Evolutionary conservation across 2,329 filamentous ascomycete species (phyloP).

Genomic region (Neofusicoccum cordaticola): DNA sequence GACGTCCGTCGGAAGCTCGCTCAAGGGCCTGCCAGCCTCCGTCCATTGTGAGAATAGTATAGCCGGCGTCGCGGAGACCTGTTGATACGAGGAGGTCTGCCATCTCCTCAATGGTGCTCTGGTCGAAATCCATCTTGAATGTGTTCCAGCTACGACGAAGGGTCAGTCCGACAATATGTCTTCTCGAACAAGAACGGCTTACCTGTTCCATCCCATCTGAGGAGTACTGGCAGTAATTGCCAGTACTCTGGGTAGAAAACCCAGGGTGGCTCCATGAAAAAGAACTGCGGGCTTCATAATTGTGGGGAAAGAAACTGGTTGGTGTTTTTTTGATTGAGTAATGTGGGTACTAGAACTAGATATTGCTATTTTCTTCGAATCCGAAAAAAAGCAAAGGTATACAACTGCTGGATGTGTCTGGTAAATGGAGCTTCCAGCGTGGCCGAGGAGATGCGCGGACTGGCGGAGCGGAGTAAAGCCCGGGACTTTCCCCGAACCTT

Average conservation of each 20-base stretch:
- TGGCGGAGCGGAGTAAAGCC: background rate
- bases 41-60: constrained; percentile 45
- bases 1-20: constrained; percentile 39
- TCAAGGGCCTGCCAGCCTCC: constrained; percentile 35
- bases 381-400: too few species aligned
- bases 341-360: too few species aligned
- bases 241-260: background rate
- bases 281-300: background rate
- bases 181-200: background rate
- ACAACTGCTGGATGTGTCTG: too few species aligned
- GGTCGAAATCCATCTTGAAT: background rate
- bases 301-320: background rate
- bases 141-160: background rate
- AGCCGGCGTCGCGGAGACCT: constrained; percentile 41
- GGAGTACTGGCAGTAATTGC: background rate
- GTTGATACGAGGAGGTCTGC: constrained; percentile 45
- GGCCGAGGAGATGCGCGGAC: too few species aligned
- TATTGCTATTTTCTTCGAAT: too few species aligned
- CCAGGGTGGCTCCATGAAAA: background rate
- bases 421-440: too few species aligned
- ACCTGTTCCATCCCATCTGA: constrained; percentile 3
- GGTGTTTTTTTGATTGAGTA: too few species aligned
- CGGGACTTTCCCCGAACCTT: background rate
- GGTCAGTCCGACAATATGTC: background rate
- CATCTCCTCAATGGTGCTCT: constrained; percentile 29